Conservation (phyloP, 345 rosid genomes). For the Lepidium africanum region DNA sequence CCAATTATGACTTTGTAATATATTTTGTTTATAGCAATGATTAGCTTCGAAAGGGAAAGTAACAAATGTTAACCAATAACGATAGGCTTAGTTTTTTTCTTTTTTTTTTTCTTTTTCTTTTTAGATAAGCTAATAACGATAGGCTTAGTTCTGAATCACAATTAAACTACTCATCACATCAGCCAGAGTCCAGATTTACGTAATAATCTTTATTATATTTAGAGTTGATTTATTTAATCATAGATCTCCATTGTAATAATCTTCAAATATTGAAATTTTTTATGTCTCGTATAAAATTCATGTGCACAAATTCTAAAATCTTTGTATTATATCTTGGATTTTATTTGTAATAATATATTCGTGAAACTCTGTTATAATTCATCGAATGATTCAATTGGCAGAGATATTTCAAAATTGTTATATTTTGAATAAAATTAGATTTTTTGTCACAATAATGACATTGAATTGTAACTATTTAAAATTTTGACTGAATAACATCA, state of each 20-base stretch:
- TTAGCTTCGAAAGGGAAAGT: conserved; percentile 2
- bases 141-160: neutral
- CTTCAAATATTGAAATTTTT: too few species aligned
- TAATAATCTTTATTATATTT: neutral
- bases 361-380: neutral
- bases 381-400: neutral
- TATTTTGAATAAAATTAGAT: too few species aligned
- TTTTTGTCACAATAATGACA: too few species aligned
- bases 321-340: neutral
- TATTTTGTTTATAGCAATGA: conserved; percentile 2
- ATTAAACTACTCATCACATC: neutral
- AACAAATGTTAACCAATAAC: neutral
- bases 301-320: neutral
- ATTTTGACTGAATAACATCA: too few species aligned
- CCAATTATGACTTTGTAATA: neutral
- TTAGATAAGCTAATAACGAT: too few species aligned
- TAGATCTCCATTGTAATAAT: too few species aligned
- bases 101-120: too few species aligned
- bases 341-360: neutral
- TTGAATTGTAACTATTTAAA: too few species aligned
- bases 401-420: too few species aligned
- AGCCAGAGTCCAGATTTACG: neutral
- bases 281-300: neutral
- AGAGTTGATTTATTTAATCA: too few species aligned
- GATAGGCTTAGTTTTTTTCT: neutral